Percentiles rank a stretch among this genome's conserved stretches.
phyloP scores from a whole-genome alignment of 176 grass and related monocot species.

The Oryza longistaminata region DNA sequence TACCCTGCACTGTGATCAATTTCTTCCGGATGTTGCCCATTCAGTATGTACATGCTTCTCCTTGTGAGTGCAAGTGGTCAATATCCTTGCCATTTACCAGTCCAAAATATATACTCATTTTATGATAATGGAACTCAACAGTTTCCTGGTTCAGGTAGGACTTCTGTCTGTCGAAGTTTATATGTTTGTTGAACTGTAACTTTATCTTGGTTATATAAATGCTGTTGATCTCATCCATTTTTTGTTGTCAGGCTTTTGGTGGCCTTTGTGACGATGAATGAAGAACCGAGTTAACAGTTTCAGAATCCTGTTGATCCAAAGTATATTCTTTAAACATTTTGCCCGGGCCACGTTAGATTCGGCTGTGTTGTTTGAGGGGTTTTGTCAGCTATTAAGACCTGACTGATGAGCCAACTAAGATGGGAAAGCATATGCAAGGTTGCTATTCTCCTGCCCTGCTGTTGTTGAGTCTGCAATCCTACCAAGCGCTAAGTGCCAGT shows the following conservation, averaged over 20 bases:
- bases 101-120: background rate
- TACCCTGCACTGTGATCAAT: background rate
- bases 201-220: constrained; percentile 4
- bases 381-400: constrained; percentile 39
- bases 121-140: background rate
- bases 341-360: background rate
- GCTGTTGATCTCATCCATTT: background rate
- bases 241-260: constrained; percentile 48
- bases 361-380: constrained; percentile 31
- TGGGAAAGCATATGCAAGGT: constrained; percentile 48
- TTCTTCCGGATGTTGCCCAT: background rate
- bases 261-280: constrained; percentile 41
- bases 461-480: constrained; percentile 54
- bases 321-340: constrained; percentile 5
- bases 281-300: constrained; percentile 30
- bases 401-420: constrained; percentile 49
- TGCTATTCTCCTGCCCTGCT: constrained; percentile 52
- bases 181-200: constrained; percentile 1
- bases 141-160: constrained; percentile 28
- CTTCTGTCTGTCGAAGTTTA: background rate
- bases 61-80: constrained; percentile 6
- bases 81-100: background rate
- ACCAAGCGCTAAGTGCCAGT: constrained; percentile 5
- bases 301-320: constrained; percentile 34
- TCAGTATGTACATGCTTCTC: constrained; percentile 9